phyloP scores from a whole-genome alignment of 177 flowering plant species.

The Vitis hybrid region DNA sequence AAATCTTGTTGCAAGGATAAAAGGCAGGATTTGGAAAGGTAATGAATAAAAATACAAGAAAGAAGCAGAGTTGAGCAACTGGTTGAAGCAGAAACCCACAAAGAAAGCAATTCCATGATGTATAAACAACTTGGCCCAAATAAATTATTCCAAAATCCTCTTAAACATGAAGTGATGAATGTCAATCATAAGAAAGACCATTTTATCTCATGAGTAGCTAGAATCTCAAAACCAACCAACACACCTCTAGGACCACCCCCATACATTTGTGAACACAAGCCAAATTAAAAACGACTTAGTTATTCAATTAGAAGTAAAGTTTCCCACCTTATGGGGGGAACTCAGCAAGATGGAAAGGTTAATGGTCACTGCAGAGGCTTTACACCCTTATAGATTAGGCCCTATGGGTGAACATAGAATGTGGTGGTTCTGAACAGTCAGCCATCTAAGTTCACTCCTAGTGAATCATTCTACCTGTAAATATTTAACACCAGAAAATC shows the following conservation, averaged over 20 bases:
- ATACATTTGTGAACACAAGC: no score
- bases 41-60: not conserved
- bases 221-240: no score
- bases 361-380: not conserved
- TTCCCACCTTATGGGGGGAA: no score
- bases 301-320: no score
- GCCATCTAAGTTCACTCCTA: not conserved
- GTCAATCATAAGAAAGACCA: no score
- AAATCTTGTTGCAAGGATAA: not conserved
- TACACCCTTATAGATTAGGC: not conserved
- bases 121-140: not conserved
- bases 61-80: not conserved
- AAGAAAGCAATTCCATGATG: not conserved
- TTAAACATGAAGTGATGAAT: no score
- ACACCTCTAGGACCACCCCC: no score
- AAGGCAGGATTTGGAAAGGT: not conserved
- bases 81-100: not conserved
- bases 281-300: no score
- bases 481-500: not conserved
- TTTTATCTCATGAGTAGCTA: no score
- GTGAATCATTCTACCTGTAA: not conserved
- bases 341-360: not conserved
- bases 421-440: no score
- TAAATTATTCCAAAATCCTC: not conserved
- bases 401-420: not conserved